Base-by-base conservation (phyloP, 177 flowering plant genomes). In the Tripterygium wilfordii region DNA sequence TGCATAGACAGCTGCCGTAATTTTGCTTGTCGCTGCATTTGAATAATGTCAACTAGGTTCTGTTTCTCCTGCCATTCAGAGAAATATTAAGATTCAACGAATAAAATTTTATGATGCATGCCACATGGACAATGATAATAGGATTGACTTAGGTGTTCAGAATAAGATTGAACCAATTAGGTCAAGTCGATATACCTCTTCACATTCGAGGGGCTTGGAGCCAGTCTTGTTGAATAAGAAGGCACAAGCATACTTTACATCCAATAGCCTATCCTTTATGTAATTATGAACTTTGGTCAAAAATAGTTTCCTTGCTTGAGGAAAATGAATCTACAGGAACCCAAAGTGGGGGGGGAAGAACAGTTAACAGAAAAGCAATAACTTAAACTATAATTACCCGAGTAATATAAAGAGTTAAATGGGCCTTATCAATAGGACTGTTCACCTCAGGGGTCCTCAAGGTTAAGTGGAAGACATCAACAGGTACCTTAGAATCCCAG, bases 401-500 rank as follows among this genome's bases (percentile, higher is more conserved):
- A n/a, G n/a, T n/a, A 12, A 53, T 42, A 29, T 18, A 41, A 42
- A 60, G 24, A 19, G 5, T 15, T 16, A 30, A 17, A 12, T 16
- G n/a, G 28, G 50, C 12, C 49, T n/a, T n/a, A n/a, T n/a, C n/a
- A n/a, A n/a, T n/a, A n/a, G n/a, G n/a, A n/a, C n/a, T n/a, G n/a
- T 42, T 46, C 39, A 88, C 99, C 97, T 92, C 96, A 51, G 89
- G 60, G 25, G 66, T 72, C 63, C 67, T 79, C 45, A 89, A 47
- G 29, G 88, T 76, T 44, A 92, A 74, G 57, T 87, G 79, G 63
- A 89, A 89, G 46, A 89, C 50, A 60, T 84, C 87, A 53, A 76
- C 46, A 4, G 97, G 86, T 54, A 92, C 86, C 67, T 75, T 89
- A 38, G 89, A 75, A 60, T 92, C 97, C 99, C 99, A 92, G 57